These are phyloP conservation scores for Aspergillus panamensis DNA, from an alignment of 495 filamentous ascomycete species.

Conservation along the genomic window DNA sequence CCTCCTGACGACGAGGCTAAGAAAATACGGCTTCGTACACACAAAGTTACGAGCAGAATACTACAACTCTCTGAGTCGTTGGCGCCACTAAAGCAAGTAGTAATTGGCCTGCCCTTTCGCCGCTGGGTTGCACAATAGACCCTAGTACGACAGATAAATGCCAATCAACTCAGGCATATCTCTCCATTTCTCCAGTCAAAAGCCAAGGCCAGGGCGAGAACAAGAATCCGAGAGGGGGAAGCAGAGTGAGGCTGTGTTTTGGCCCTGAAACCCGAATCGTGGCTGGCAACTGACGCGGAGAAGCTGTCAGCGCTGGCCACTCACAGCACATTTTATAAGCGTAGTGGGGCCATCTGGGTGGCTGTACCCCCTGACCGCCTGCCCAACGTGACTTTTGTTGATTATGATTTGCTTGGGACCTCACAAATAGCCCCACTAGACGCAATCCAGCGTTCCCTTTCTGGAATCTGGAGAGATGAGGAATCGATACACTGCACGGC, in stretches of 20 bases:
- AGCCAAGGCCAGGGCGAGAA: background rate
- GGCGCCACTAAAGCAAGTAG: too few species aligned
- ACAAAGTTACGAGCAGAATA: too few species aligned
- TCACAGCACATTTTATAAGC: background rate
- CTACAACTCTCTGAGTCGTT: too few species aligned
- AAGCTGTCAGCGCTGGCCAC: conserved; percentile 8
- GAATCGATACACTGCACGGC: background rate
- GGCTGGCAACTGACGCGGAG: conserved; percentile 22
- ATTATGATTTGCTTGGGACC: background rate
- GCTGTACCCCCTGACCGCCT: conserved; percentile 18
- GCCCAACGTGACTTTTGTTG: conserved; percentile 1
- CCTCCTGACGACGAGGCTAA: too few species aligned
- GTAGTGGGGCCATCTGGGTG: conserved; percentile 7
- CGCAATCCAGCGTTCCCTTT: background rate
- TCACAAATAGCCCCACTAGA: background rate
- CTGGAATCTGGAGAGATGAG: background rate
- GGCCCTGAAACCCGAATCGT: conserved; percentile 23
- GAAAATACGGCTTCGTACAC: too few species aligned
- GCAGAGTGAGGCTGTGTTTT: conserved; percentile 36
- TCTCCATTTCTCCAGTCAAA: background rate
- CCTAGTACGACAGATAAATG: too few species aligned
- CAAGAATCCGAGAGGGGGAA: background rate
- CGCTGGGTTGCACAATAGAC: too few species aligned
- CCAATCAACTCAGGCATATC: too few species aligned
- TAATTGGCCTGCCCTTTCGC: too few species aligned